Evolutionary conservation across 257 asterid species (phyloP), one percentile per base, ranked within the genome.

Genomic region (Solanum acaule): DNA sequence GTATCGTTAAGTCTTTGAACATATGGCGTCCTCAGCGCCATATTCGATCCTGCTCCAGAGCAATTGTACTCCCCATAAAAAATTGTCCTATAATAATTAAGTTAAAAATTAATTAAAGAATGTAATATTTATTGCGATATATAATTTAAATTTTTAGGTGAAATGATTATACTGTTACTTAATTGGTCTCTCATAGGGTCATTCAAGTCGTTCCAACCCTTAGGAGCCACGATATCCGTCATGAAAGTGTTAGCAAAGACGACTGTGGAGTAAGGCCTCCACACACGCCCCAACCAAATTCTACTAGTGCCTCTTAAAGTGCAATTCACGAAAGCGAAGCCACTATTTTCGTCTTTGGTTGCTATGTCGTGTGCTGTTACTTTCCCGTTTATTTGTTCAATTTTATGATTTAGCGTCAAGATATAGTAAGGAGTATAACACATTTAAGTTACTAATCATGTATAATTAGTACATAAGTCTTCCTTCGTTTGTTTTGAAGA

Each of bases 151-250:
- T 11, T 42, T 42, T 42, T 11, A 42, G 15, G 44, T 40, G 4
- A 78, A 16, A 78, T 42, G 15, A 14, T 31, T 20, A 35, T 44
- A 10, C 0, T 2, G 13, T 8, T 6, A 33, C 29, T 34, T 40
- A 49, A 97, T 96, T 92, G 98, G 85, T 96, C 98, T 90, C 98
- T 88, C 3, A 93, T 16, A 37, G 98, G 98, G 85, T 97, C 98
- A 6, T 97, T 97, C 91, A 94, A 97, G 88, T 97, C 98, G 35
- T 95, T 97, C 99, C 99, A 97, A 1, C 98, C 99, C 33, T 96
- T 96, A 0, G 97, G 88, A 22, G 98, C 96, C 10, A 96, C 94
- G 85, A 97, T 92, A 85, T 94, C 98, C 0, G 99, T 89, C 98
- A 97, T 97, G 18, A 61, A 84, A 0, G 99, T 96, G 87, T 84